A percentile compares a stretch with the other conserved stretches of the same genome.
Evolutionary conservation across 768 basidiomycete genomes (phyloP).

Genomic region (Boletus barrowsii): DNA sequence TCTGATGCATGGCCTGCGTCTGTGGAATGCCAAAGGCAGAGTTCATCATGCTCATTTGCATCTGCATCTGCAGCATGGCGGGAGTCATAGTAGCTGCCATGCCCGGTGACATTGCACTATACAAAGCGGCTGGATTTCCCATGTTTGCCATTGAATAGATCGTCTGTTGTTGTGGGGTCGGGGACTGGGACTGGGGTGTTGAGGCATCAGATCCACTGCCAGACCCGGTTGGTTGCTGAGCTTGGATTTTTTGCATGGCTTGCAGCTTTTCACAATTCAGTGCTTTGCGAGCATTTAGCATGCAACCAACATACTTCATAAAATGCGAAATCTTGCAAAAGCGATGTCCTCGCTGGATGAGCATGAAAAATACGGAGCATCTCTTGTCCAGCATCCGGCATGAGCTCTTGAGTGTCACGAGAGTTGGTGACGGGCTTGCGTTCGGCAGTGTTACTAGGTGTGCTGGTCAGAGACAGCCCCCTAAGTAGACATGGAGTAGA

Average conservation of each 20-base stretch:
- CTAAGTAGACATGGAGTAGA: slow-evolving; percentile 4
- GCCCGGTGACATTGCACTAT: slow-evolving; percentile 30
- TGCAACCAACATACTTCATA: slow-evolving; percentile 61
- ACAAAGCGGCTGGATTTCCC: slow-evolving; percentile 45
- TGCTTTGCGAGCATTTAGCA: neutral
- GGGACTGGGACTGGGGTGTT: slow-evolving; percentile 38
- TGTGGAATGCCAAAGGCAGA: slow-evolving; percentile 52
- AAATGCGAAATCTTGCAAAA: slow-evolving; percentile 91
- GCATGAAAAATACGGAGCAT: slow-evolving; percentile 95
- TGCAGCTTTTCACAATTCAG: slow-evolving; percentile 56
- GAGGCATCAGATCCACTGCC: slow-evolving; percentile 26
- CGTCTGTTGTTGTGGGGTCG: slow-evolving; percentile 44
- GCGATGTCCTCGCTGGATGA: slow-evolving; percentile 88
- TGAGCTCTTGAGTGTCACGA: slow-evolving; percentile 94
- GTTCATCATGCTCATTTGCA: slow-evolving; percentile 46
- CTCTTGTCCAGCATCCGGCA: slow-evolving; percentile 94
- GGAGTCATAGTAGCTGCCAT: slow-evolving; percentile 31
- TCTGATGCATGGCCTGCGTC: slow-evolving; percentile 78
- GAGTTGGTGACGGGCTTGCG: slow-evolving; percentile 98
- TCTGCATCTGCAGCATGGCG: slow-evolving; percentile 44
- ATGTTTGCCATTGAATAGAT: slow-evolving; percentile 43
- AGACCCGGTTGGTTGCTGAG: slow-evolving; percentile 28
- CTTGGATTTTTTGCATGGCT: slow-evolving; percentile 70
- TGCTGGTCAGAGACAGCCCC: slow-evolving; percentile 10
- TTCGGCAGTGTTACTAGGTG: slow-evolving; percentile 87